Evolutionary conservation across 306 rosid genomes (phyloP).

Genomic region (Corylus heterophylla): DNA sequence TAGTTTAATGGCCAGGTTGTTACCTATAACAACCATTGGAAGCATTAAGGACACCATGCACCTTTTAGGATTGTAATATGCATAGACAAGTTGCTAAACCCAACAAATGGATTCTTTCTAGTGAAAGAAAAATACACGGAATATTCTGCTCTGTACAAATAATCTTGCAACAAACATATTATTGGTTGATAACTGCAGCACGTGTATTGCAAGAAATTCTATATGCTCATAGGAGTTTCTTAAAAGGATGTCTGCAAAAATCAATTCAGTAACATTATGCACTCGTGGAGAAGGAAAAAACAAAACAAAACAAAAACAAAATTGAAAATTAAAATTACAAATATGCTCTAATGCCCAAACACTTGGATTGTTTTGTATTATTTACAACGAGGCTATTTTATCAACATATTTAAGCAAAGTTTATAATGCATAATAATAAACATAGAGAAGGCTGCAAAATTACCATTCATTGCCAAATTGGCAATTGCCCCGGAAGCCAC

Average conservation of each 20-base stretch:
- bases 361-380: background rate
- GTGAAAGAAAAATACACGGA: no score
- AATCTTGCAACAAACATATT: background rate
- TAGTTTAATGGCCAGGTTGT: no score
- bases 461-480: conserved; percentile 79
- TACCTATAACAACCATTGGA: no score
- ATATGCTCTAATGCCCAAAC: background rate
- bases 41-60: no score
- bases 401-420: background rate
- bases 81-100: no score
- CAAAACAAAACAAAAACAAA: background rate
- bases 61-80: no score
- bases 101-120: no score
- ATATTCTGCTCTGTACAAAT: no score
- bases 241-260: background rate
- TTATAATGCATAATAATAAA: background rate
- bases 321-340: background rate
- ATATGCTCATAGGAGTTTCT: background rate
- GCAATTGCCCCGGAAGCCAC: conserved; percentile 78
- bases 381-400: background rate
- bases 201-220: background rate
- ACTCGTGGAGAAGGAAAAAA: background rate
- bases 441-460: conserved; percentile 13
- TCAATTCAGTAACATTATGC: background rate
- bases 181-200: background rate